Conservation (phyloP, 495 filamentous ascomycete species). For the Bombardia bombarda region DNA sequence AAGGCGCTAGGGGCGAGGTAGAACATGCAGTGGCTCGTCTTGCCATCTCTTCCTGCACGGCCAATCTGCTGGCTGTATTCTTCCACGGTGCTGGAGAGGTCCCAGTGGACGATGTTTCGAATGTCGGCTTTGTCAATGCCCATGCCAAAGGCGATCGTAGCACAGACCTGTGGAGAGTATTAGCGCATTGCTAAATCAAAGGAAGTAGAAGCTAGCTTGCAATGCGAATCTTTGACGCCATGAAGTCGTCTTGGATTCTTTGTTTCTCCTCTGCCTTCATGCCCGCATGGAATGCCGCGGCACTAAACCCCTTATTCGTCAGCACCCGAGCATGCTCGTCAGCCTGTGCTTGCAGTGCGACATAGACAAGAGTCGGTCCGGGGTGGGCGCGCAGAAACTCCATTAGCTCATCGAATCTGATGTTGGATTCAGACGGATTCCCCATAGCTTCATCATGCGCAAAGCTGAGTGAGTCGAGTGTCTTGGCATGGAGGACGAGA, state of each 20-base stretch:
- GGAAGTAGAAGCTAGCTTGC: constrained; percentile 13
- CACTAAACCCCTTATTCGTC: constrained; percentile 26
- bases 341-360: constrained; percentile 44
- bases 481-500: constrained; percentile 41
- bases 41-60: constrained; percentile 48
- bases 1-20: constrained; percentile 47
- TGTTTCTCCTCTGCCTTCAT: constrained; percentile 34
- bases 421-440: constrained; percentile 30
- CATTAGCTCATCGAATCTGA: constrained; percentile 32
- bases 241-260: constrained; percentile 44
- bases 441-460: no score
- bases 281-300: constrained; percentile 45
- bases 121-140: constrained; percentile 53
- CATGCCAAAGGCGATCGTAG: constrained; percentile 56
- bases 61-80: constrained; percentile 55
- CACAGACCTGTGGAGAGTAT: constrained; percentile 28
- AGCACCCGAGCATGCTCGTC: constrained; percentile 35
- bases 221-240: constrained; percentile 36
- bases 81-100: constrained; percentile 46
- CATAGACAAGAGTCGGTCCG: constrained; percentile 50
- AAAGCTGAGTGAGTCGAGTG: no score
- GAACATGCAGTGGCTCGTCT: constrained; percentile 43
- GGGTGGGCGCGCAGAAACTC: constrained; percentile 38
- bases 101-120: constrained; percentile 50
- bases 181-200: no score